Evolutionary conservation across 2,329 filamentous ascomycete genomes (phyloP).

Genomic region (Ophiocordyceps camponoti-saundersi): DNA sequence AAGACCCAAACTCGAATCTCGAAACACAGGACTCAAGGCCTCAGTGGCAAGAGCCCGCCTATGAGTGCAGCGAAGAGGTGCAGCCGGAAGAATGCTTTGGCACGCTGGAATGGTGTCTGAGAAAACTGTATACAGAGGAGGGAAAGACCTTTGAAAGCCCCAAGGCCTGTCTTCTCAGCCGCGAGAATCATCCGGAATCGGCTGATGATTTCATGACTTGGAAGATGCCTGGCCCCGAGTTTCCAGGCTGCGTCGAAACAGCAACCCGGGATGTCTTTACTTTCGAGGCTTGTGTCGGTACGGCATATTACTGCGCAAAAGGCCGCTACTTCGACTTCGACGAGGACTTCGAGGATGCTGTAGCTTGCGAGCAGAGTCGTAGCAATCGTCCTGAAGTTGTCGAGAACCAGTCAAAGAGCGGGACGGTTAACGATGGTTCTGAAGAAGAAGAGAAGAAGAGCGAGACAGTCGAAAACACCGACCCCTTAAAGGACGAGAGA

Average conservation of each 20-base stretch:
- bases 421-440: no score
- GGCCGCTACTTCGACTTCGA: not conserved
- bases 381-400: not conserved
- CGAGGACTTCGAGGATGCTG: not conserved
- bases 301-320: not conserved
- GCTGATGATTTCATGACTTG: not conserved
- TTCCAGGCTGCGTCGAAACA: not conserved
- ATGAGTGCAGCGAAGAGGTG: not conserved
- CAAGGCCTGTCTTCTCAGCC: not conserved
- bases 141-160: not conserved
- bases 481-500: no score
- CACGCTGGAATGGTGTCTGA: not conserved
- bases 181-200: not conserved
- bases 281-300: not conserved
- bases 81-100: not conserved
- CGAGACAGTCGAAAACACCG: no score
- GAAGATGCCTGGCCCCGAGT: not conserved
- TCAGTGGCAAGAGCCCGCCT: no score
- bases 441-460: no score
- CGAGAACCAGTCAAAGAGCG: not conserved
- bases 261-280: not conserved
- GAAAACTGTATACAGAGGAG: not conserved
- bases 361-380: not conserved
- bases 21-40: no score
- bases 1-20: no score